Evolutionary conservation across 495 filamentous ascomycete genomes (phyloP).

Genomic region (Penicillium argentinense): DNA sequence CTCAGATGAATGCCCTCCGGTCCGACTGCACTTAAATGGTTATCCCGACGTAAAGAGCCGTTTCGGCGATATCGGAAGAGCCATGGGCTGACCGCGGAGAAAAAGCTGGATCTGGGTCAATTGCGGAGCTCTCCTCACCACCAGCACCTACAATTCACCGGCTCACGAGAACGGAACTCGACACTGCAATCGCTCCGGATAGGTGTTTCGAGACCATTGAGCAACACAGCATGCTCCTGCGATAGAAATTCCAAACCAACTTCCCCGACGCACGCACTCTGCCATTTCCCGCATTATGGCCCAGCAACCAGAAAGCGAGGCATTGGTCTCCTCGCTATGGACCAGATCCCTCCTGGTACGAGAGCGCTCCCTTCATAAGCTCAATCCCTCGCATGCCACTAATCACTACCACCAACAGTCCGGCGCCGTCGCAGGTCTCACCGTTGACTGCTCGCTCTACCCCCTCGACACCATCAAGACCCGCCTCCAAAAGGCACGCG

Average conservation of each 20-base stretch:
- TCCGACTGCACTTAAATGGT: too few relatives aligned
- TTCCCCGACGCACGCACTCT: not conserved
- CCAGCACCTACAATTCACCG: constrained; percentile 2
- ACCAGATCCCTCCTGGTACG: constrained; percentile 47
- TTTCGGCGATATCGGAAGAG: constrained; percentile 29
- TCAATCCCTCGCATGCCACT: constrained; percentile 1
- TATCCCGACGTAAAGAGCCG: constrained; percentile 4
- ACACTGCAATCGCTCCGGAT: not conserved
- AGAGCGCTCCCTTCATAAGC: not conserved
- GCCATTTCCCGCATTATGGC: constrained; percentile 22
- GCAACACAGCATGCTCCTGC: constrained; percentile 9
- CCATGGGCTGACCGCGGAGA: constrained; percentile 30
- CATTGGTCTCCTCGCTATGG: constrained; percentile 45
- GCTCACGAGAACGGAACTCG: not conserved
- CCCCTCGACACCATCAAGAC: constrained; percentile 92
- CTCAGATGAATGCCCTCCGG: too few relatives aligned
- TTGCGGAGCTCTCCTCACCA: constrained; percentile 24
- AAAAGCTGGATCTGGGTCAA: constrained; percentile 23
- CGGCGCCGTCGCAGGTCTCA: constrained; percentile 76
- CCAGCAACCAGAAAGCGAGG: constrained; percentile 31
- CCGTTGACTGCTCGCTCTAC: constrained; percentile 87
- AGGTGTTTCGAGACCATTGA: not conserved
- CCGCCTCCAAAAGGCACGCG: constrained; percentile 81
- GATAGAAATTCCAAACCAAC: constrained; percentile 1
- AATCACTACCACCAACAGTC: constrained; percentile 49